phyloP scores from a whole-genome alignment of 2,329 filamentous ascomycete genomes.

The Ascochyta koolunga region DNA sequence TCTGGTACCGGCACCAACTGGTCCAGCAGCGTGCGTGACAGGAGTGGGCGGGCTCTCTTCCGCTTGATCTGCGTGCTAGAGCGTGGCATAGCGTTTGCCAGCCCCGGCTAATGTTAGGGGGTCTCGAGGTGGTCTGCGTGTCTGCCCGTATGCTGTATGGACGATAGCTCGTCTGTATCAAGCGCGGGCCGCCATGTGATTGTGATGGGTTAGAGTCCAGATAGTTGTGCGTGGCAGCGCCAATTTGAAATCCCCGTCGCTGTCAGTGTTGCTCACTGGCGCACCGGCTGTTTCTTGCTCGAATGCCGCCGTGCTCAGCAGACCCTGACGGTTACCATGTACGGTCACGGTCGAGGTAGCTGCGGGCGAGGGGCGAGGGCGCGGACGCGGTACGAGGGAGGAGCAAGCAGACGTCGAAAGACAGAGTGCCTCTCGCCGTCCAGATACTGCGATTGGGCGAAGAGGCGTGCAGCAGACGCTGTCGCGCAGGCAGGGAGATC shows the following conservation, averaged over 20 bases:
- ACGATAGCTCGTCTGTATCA: neutral
- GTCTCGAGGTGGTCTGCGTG: neutral
- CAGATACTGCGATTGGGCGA: constrained; percentile 36
- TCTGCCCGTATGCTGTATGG: too few species aligned
- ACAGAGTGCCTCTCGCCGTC: constrained; percentile 19
- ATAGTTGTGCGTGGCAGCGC: constrained; percentile 7
- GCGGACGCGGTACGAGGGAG: constrained; percentile 20
- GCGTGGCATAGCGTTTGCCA: constrained; percentile 32
- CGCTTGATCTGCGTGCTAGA: constrained; percentile 35
- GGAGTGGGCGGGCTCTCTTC: constrained; percentile 35
- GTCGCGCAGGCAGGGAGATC: constrained; percentile 34
- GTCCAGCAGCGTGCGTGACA: constrained; percentile 24
- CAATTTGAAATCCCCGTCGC: constrained; percentile 8
- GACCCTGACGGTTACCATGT: constrained; percentile 9
- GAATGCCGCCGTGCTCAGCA: constrained; percentile 22
- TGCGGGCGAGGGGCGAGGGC: constrained; percentile 19
- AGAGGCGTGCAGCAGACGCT: constrained; percentile 25
- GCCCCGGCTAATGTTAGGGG: constrained; percentile 32
- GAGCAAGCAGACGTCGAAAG: constrained; percentile 14
- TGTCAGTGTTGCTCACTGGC: constrained; percentile 10
- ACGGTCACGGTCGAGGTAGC: constrained; percentile 5
- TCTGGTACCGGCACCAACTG: constrained; percentile 17
- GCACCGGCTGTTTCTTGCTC: constrained; percentile 29
- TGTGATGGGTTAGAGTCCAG: constrained; percentile 17
- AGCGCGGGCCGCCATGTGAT: constrained; percentile 12